These are phyloP conservation scores for Lactifluus piperatus DNA, from an alignment of 768 basidiomycete species.

Conservation along the genomic window DNA sequence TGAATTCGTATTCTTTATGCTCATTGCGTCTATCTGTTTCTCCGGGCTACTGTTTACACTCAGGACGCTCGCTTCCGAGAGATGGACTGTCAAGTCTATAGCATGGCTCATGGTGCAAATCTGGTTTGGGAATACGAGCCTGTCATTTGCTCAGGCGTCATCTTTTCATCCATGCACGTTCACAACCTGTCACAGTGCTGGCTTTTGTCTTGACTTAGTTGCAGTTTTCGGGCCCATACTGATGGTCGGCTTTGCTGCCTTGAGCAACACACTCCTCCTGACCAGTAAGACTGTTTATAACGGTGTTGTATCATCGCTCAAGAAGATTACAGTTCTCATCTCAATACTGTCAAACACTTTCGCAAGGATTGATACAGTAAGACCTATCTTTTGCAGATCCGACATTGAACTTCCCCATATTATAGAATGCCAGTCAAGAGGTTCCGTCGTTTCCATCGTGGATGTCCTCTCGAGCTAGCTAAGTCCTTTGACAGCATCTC, in stretches of 20 bases:
- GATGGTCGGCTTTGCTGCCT: conserved; percentile 72
- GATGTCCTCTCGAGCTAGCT: background rate
- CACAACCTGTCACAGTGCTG: background rate
- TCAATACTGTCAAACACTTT: conserved; percentile 89
- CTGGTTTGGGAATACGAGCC: conserved; percentile 74
- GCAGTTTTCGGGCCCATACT: conserved; percentile 62
- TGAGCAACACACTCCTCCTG: conserved; percentile 69
- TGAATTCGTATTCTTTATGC: conserved; percentile 73
- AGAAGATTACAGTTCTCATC: conserved; percentile 47
- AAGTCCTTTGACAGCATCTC: conserved; percentile 48
- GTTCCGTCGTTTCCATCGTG: conserved; percentile 24
- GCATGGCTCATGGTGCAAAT: conserved; percentile 83
- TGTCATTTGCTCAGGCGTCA: conserved; percentile 37
- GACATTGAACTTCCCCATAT: background rate
- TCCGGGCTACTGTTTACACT: conserved; percentile 62
- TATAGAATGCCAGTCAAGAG: conserved; percentile 53
- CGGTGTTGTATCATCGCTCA: conserved; percentile 2
- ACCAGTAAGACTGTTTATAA: conserved; percentile 50
- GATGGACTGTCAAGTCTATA: conserved; percentile 41
- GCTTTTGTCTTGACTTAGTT: background rate
- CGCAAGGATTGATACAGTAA: conserved; percentile 57
- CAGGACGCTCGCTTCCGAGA: conserved; percentile 39
- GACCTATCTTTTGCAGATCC: conserved; percentile 18
- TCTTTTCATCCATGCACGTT: conserved; percentile 34
- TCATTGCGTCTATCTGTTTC: conserved; percentile 70